Conservation (phyloP, 2,329 filamentous ascomycete genomes). For the Clarireedia hainanense region DNA sequence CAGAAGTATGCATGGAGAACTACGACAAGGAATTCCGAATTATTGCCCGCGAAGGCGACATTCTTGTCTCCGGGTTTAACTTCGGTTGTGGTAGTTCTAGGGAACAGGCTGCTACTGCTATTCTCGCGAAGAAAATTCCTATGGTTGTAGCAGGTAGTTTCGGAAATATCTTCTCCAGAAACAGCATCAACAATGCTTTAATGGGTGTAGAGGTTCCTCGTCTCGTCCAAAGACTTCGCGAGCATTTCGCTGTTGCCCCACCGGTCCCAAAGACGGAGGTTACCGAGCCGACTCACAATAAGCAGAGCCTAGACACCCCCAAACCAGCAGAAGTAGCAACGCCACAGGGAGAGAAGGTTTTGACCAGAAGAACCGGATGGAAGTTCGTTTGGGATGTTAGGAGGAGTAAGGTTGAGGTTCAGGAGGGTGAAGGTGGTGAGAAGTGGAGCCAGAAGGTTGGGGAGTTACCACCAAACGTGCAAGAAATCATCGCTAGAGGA, state of each 20-base stretch:
- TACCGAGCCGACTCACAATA: slow-evolving; percentile 43
- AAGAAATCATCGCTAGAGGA: slow-evolving; percentile 72
- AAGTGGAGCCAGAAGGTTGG: slow-evolving; percentile 76
- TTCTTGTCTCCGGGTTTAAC: slow-evolving; percentile 80
- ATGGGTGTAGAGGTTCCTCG: slow-evolving; percentile 63
- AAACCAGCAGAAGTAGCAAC: slow-evolving; percentile 34
- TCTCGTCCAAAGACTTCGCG: slow-evolving; percentile 57
- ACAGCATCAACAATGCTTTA: slow-evolving; percentile 73
- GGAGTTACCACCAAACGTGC: slow-evolving; percentile 76
- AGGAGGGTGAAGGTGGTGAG: slow-evolving; percentile 54
- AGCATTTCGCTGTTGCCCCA: slow-evolving; percentile 40
- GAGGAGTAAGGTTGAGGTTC: slow-evolving; percentile 61
- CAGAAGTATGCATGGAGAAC: slow-evolving; percentile 86
- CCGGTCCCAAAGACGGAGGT: slow-evolving; percentile 34
- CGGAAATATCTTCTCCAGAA: slow-evolving; percentile 73
- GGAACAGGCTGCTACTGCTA: slow-evolving; percentile 83
- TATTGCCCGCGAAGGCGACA: slow-evolving; percentile 61
- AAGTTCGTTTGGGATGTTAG: slow-evolving; percentile 73
- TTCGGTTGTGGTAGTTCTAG: slow-evolving; percentile 77
- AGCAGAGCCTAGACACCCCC: slow-evolving; percentile 42
- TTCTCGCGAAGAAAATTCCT: slow-evolving; percentile 72
- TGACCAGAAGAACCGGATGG: slow-evolving; percentile 75
- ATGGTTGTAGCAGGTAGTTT: slow-evolving; percentile 77
- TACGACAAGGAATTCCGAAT: slow-evolving; percentile 68
- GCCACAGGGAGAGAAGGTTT: slow-evolving; percentile 40